A percentile compares a stretch with the other conserved stretches of the same genome.
phyloP scores from a whole-genome alignment of 805 yeast genomes.

The Nakazawaea populi region DNA sequence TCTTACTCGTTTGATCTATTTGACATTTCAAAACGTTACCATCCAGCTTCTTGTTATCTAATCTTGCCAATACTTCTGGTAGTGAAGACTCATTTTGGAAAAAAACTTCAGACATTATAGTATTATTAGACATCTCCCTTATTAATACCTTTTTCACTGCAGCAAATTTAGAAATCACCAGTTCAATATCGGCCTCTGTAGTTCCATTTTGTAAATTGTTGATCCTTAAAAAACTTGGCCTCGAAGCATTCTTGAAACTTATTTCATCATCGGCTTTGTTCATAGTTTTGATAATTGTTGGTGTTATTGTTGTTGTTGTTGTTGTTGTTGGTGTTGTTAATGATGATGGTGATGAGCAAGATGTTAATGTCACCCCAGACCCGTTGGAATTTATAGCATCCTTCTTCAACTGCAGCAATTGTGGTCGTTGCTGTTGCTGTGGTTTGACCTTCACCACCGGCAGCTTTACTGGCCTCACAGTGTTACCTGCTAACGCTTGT shows the following conservation, averaged over 20 bases:
- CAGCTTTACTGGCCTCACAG: neutral
- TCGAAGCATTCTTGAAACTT: slow-evolving; percentile 19
- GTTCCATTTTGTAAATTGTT: slow-evolving; percentile 26
- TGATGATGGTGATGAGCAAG: neutral
- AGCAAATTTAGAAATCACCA: slow-evolving; percentile 20
- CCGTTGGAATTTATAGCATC: too few relatives aligned
- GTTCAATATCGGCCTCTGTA: slow-evolving; percentile 20
- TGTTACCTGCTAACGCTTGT: neutral
- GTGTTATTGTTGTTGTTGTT: too few relatives aligned
- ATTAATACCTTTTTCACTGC: slow-evolving; percentile 14
- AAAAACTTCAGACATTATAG: slow-evolving; percentile 28
- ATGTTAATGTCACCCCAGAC: neutral
- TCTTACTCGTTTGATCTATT: slow-evolving; percentile 19
- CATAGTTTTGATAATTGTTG: too few relatives aligned
- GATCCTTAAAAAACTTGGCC: slow-evolving; percentile 21
- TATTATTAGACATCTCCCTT: slow-evolving; percentile 20
- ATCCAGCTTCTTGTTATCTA: slow-evolving; percentile 43
- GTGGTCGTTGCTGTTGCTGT: too few relatives aligned
- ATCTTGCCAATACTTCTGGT: slow-evolving; percentile 21
- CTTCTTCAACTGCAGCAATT: too few relatives aligned
- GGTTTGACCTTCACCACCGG: neutral
- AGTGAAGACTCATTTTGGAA: slow-evolving; percentile 24
- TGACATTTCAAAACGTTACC: slow-evolving; percentile 33
- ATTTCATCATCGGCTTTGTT: neutral
- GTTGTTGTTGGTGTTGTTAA: too few relatives aligned